A percentile compares a stretch with the other conserved stretches of the same genome.
Evolutionary conservation across 2,329 filamentous ascomycete species (phyloP).

Genomic region (Verticillium longisporum): DNA sequence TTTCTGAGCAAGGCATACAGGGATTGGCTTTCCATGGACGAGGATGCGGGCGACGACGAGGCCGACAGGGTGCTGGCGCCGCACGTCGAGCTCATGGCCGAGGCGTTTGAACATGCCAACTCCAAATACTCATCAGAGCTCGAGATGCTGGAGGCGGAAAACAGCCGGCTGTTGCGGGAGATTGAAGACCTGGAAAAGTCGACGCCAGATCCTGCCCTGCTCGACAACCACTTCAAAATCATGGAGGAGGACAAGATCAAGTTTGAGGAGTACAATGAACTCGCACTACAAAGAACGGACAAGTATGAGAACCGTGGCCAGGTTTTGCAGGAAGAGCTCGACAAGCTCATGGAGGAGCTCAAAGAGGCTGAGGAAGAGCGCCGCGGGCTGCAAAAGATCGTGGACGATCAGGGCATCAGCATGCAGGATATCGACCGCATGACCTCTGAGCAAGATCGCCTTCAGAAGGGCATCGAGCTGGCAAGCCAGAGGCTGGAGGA

Average conservation of each 20-base stretch:
- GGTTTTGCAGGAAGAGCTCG: conserved; percentile 79
- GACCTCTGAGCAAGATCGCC: conserved; percentile 87
- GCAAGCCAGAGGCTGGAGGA: conserved; percentile 75
- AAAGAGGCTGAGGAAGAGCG: conserved; percentile 79
- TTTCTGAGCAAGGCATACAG: conserved; percentile 86
- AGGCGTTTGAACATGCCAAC: conserved; percentile 79
- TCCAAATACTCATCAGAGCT: conserved; percentile 79
- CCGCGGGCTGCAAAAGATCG: conserved; percentile 69
- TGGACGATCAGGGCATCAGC: conserved; percentile 90
- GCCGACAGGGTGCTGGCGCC: conserved; percentile 72
- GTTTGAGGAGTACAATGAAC: conserved; percentile 89
- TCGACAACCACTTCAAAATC: conserved; percentile 87
- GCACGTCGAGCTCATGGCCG: conserved; percentile 81
- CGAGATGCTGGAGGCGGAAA: conserved; percentile 78
- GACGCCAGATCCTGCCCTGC: conserved; percentile 71
- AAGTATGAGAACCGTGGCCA: conserved; percentile 79
- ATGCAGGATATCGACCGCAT: conserved; percentile 99
- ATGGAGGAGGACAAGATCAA: conserved; percentile 92
- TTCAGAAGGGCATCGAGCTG: conserved; percentile 82
- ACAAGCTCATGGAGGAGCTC: conserved; percentile 69
- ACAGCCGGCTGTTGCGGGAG: conserved; percentile 71
- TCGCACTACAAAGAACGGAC: conserved; percentile 76
- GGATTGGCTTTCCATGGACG: conserved; percentile 90
- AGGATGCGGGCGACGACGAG: conserved; percentile 80
- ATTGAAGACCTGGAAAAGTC: conserved; percentile 86